These are phyloP conservation scores for Lunasporangiospora selenospora DNA, from an alignment of 192 early-diverging fungal genomes.

Conservation along the genomic window DNA sequence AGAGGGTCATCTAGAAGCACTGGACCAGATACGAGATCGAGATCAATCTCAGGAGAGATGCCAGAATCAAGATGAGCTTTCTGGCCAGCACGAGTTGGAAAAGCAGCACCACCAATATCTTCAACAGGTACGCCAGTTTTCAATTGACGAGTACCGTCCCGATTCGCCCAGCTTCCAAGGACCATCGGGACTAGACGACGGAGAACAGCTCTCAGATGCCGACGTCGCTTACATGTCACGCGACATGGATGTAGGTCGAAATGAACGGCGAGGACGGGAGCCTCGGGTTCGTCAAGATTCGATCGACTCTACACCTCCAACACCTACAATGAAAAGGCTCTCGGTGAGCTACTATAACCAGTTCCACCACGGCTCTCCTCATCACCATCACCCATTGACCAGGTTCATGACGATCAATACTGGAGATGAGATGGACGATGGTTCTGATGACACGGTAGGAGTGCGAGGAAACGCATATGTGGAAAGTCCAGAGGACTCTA, in stretches of 20 bases:
- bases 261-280: no score
- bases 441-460: constrained; percentile 3
- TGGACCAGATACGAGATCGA: no score
- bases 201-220: constrained; percentile 37
- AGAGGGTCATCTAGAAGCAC: no score
- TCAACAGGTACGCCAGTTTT: no score
- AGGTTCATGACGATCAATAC: constrained; percentile 8
- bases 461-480: no score
- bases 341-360: constrained; percentile 12
- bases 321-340: constrained; percentile 14
- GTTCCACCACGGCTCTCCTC: constrained; percentile 5
- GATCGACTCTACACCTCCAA: constrained; percentile 5
- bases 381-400: neutral
- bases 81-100: no score
- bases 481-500: constrained; percentile 1
- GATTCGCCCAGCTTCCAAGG: constrained; percentile 47
- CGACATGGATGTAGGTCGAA: constrained; percentile 45
- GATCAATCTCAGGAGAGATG: no score
- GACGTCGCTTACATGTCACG: constrained; percentile 44
- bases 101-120: no score
- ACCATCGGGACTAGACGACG: constrained; percentile 21
- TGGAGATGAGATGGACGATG: constrained; percentile 26
- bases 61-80: no score
- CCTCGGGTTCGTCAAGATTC: constrained; percentile 3
- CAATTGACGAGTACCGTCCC: constrained; percentile 35